Percentiles rank a stretch among this genome's conserved stretches.
Conservation (phyloP, 1,284 basidiomycete species). For the Ganoderma boninense region DNA sequence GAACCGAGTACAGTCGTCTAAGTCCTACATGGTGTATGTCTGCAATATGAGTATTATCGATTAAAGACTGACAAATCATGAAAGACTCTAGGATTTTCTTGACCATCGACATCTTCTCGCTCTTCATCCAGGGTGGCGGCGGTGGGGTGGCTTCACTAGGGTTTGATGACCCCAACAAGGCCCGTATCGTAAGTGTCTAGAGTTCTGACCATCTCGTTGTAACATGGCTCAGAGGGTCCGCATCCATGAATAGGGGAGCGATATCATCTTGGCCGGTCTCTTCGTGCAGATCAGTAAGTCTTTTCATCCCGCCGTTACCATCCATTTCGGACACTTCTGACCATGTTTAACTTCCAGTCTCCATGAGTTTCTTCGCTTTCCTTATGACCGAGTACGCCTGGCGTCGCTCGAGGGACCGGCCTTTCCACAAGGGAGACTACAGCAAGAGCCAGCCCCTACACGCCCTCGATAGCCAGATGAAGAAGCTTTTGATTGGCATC, state of each 20-base stretch:
- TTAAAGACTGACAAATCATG: neutral
- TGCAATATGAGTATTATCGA: constrained; percentile 31
- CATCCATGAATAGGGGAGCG: constrained; percentile 41
- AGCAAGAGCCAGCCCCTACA: neutral
- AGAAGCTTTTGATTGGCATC: constrained; percentile 27
- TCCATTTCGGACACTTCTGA: neutral
- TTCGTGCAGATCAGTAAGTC: constrained; percentile 48
- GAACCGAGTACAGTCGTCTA: constrained; percentile 57
- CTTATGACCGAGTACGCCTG: constrained; percentile 27
- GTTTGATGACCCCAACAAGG: constrained; percentile 27
- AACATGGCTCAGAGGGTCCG: neutral
- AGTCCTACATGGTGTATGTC: constrained; percentile 31
- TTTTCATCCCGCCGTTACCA: neutral
- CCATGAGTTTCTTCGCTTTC: constrained; percentile 26
- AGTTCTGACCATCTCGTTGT: neutral
- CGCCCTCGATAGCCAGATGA: constrained; percentile 20
- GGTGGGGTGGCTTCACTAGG: constrained; percentile 57
- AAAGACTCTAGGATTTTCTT: constrained; percentile 61
- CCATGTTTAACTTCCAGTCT: constrained; percentile 2
- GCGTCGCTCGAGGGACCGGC: constrained; percentile 21
- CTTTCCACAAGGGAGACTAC: constrained; percentile 19
- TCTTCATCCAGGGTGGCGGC: constrained; percentile 62
- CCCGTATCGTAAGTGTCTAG: constrained; percentile 15
- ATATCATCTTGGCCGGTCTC: constrained; percentile 65
- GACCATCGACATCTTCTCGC: constrained; percentile 56